Evolutionary conservation across 108 stramenopile genomes (phyloP).

Genomic region (Nitzschia sp.): DNA sequence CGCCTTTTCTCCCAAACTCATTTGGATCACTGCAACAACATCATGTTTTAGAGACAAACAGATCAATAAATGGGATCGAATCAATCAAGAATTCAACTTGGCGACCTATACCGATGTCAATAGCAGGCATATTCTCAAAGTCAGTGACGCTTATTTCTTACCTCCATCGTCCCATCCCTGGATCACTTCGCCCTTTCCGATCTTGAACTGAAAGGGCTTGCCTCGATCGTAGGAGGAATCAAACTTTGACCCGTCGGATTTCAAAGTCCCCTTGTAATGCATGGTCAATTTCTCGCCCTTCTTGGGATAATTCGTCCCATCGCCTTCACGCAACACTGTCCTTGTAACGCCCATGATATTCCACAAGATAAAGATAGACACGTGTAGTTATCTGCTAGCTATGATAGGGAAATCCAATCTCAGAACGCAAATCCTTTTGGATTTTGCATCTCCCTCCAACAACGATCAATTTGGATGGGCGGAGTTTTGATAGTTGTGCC

Average conservation of each 20-base stretch:
- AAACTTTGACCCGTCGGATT: slow-evolving; percentile 81
- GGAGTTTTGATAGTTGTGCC: too few relatives aligned
- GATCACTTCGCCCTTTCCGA: slow-evolving; percentile 62
- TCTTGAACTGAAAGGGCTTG: slow-evolving; percentile 65
- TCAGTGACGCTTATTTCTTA: too few relatives aligned
- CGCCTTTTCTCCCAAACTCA: slow-evolving; percentile 81
- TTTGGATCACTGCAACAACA: slow-evolving; percentile 49
- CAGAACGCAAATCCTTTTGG: too few relatives aligned
- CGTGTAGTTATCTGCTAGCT: too few relatives aligned
- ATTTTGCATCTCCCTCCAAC: too few relatives aligned
- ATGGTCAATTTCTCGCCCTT: slow-evolving; percentile 78
- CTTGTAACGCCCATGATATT: slow-evolving; percentile 56
- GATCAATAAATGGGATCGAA: background rate
- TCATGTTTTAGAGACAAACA: too few relatives aligned
- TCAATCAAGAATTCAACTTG: too few relatives aligned
- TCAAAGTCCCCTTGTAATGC: slow-evolving; percentile 66
- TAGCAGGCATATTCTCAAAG: too few relatives aligned
- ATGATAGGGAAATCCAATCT: too few relatives aligned
- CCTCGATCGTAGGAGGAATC: slow-evolving; percentile 78
- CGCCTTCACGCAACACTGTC: slow-evolving; percentile 64
- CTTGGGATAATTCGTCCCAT: slow-evolving; percentile 76
- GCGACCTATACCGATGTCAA: too few relatives aligned
- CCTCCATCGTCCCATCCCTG: slow-evolving; percentile 46
- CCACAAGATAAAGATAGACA: too few relatives aligned
- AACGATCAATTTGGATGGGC: too few relatives aligned